Conservation (phyloP, 139 green algal species). For the Picochlorum sp. region DNA sequence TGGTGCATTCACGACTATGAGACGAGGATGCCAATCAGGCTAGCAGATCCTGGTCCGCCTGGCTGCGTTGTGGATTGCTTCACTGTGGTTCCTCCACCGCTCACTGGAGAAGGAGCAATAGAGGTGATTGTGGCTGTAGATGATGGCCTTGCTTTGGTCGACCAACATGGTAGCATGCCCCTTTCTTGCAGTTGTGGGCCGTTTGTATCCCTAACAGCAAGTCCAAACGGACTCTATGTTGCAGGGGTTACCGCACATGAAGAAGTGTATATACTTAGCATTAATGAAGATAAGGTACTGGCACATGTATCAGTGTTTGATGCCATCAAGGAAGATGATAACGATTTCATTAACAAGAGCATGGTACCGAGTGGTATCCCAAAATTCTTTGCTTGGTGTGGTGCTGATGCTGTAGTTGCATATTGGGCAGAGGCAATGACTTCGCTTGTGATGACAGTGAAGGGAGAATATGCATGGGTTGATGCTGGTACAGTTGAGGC, state of each 20-base stretch:
- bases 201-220: conserved; percentile 37
- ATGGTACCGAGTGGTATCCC: conserved; percentile 34
- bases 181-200: too few species aligned
- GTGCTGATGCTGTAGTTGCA: conserved; percentile 63
- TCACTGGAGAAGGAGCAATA: conserved; percentile 35
- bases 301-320: neutral
- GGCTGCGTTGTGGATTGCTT: conserved; percentile 30
- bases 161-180: too few species aligned
- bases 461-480: conserved; percentile 12
- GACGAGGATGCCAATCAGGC: conserved; percentile 30
- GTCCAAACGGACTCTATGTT: conserved; percentile 54
- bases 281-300: neutral
- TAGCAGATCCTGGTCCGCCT: conserved; percentile 16
- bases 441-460: conserved; percentile 22
- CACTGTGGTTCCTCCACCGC: conserved; percentile 43
- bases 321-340: neutral
- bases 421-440: conserved; percentile 42
- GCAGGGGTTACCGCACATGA: conserved; percentile 42
- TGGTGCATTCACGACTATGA: conserved; percentile 34
- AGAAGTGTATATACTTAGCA: neutral
- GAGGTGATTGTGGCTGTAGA: conserved; percentile 58
- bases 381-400: conserved; percentile 69
- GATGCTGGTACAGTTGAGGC: neutral
- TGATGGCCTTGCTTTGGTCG: conserved; percentile 41
- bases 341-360: neutral